These are phyloP conservation scores for Helichrysum umbraculigerum DNA, from an alignment of 129 eudicot species.

Conservation along the genomic window DNA sequence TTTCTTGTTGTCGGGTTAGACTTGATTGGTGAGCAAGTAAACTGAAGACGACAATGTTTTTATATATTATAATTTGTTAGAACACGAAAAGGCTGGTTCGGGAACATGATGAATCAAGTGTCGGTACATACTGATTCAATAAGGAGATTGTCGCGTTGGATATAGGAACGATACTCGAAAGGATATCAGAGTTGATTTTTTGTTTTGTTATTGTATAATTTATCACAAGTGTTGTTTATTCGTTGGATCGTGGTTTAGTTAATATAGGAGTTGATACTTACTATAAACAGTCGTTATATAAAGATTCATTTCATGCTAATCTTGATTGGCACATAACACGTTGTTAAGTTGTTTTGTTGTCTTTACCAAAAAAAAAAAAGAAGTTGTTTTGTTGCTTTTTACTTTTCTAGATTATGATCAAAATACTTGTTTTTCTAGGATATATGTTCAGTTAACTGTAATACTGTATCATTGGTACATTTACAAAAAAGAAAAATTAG, in stretches of 20 bases:
- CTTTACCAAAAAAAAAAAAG: too few species aligned
- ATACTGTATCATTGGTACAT: too few species aligned
- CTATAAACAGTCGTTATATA: conserved; percentile 28
- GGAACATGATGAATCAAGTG: conserved; percentile 17
- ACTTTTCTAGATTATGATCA: background rate
- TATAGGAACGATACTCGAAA: conserved; percentile 38
- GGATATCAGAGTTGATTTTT: conserved; percentile 31
- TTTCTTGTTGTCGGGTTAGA: conserved; percentile 83
- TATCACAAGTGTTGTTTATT: conserved; percentile 32
- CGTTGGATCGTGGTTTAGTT: conserved; percentile 34
- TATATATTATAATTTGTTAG: background rate
- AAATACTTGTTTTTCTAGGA: background rate
- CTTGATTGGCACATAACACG: background rate
- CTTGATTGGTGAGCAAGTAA: conserved; percentile 85
- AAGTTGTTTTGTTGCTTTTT: background rate
- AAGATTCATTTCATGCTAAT: conserved; percentile 31
- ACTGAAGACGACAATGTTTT: conserved; percentile 11
- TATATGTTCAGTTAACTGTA: too few species aligned
- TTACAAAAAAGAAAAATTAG: too few species aligned
- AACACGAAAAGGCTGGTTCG: conserved; percentile 2
- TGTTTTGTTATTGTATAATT: conserved; percentile 33
- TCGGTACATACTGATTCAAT: conserved; percentile 37
- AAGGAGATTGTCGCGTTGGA: conserved; percentile 30
- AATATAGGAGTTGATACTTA: conserved; percentile 35
- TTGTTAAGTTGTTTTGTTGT: background rate